Evolutionary conservation across 495 filamentous ascomycete species (phyloP), one percentile per base, ranked within the genome.

Genomic region (Cladorrhinum samala): DNA sequence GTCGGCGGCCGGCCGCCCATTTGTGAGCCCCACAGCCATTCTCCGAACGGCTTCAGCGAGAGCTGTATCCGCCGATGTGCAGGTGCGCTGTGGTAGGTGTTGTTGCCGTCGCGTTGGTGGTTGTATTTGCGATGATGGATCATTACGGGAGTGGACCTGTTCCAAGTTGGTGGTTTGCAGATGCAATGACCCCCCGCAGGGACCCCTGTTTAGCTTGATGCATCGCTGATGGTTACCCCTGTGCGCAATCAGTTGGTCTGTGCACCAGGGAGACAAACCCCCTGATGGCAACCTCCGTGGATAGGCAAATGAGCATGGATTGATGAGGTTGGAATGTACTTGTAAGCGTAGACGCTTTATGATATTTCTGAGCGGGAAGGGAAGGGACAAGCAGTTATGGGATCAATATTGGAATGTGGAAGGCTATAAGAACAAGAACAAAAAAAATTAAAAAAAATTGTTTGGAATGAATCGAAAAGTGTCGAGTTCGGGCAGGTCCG

Each of bases 1-100:
- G 61, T 82, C 78, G 50, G 75, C 75, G 33, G 77, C 74, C 49
- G 74, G 72, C 53, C 76, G 70, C 52, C 67, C 64, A 45, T 69
- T 75, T 51, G 58, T 59, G 40, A 77, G 57, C 52, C 75, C 75
- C 50, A 77, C 69, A 41, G 73, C 73, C 75, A 77, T 77, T 59
- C 16, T 58, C 30, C 49, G 30, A 43, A 30, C 8, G 13, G 51
- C 38, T 11, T 5, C 17, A 5, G 39, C 39, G 39, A 18, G 4
- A 30, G 39, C 45, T 25, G 38, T 18, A 30, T 54, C 25, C 53
- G 44, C 23, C 48, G n/a, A 40, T 52, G 8, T 48, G 38, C 27
- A 16, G 41, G 38, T 46, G 41, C 18, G 33, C 17, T 39, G 19
- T 36, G 13, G 52, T 24, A 17, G 54, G 43, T 39, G 45, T 25